phyloP scores from a whole-genome alignment of 2,329 filamentous ascomycete genomes.

The Mycocentrospora acerina region DNA sequence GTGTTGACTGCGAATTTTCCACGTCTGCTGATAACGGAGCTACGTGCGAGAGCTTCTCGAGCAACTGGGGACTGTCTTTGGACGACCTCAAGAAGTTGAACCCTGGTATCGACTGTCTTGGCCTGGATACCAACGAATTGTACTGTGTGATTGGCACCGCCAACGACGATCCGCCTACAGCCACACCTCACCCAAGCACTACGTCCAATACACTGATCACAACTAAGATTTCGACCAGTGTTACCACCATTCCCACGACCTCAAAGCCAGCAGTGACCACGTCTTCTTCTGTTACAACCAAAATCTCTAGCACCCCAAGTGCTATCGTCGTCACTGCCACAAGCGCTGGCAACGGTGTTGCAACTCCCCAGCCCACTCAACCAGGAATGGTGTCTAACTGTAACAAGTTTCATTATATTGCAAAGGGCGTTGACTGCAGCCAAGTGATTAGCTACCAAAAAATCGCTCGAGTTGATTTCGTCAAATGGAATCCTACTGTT shows the following conservation, averaged over 20 bases:
- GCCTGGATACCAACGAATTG: not conserved
- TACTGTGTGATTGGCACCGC: not conserved
- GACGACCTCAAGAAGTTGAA: not conserved
- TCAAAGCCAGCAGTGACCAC: no score
- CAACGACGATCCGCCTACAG: not conserved
- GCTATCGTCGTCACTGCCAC: not conserved
- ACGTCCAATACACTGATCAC: not conserved
- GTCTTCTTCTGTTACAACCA: no score
- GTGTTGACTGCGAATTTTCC: not conserved
- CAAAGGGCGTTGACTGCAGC: conserved; percentile 3
- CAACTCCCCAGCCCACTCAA: conserved; percentile 6
- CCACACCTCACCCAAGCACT: not conserved
- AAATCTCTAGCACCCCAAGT: not conserved
- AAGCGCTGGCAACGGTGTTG: conserved; percentile 2
- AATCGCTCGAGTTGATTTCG: conserved; percentile 8
- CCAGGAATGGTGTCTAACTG: conserved; percentile 7
- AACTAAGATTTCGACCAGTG: not conserved
- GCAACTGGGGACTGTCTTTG: not conserved
- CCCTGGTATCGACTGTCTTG: not conserved
- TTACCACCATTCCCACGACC: not conserved
- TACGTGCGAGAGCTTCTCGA: not conserved
- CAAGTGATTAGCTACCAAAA: conserved; percentile 5
- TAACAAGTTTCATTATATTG: conserved; percentile 3
- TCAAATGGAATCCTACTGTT: conserved; percentile 9
- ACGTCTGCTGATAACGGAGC: not conserved